Evolutionary conservation across 768 basidiomycete genomes (phyloP).

Genomic region (Austroboletus festivus): DNA sequence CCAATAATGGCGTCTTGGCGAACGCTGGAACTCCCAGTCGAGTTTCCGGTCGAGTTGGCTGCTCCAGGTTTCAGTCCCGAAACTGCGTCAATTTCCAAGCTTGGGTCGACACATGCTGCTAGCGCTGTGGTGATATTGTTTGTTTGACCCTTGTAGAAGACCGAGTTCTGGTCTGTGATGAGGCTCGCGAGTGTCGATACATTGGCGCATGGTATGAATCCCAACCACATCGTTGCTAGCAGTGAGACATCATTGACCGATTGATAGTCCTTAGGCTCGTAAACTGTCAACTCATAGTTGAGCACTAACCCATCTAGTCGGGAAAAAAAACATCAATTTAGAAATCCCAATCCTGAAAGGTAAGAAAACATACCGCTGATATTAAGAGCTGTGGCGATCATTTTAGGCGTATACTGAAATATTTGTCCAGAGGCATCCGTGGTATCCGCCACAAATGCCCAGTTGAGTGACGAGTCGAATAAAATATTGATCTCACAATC

Average conservation of each 20-base stretch:
- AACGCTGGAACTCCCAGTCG: slow-evolving; percentile 32
- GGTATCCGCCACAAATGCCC: slow-evolving; percentile 64
- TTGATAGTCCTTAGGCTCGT: slow-evolving; percentile 42
- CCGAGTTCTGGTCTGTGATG: slow-evolving; percentile 58
- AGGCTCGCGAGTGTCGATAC: slow-evolving; percentile 63
- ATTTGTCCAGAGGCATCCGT: slow-evolving; percentile 67
- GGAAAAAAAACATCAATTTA: slow-evolving; percentile 35
- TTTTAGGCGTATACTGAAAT: slow-evolving; percentile 63
- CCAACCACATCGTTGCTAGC: slow-evolving; percentile 70
- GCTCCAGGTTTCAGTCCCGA: slow-evolving; percentile 36
- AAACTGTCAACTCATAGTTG: slow-evolving; percentile 65
- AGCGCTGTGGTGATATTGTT: slow-evolving; percentile 49
- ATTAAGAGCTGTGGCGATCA: slow-evolving; percentile 45
- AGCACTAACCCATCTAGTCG: slow-evolving; percentile 36
- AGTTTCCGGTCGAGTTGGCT: slow-evolving; percentile 13
- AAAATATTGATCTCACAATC: slow-evolving; percentile 60
- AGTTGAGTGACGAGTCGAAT: slow-evolving; percentile 58
- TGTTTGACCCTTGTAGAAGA: slow-evolving; percentile 57
- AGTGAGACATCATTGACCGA: slow-evolving; percentile 37
- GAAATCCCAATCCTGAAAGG: neutral
- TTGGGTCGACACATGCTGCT: slow-evolving; percentile 66
- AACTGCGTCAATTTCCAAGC: slow-evolving; percentile 55
- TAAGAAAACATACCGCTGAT: slow-evolving; percentile 37
- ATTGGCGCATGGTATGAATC: slow-evolving; percentile 54
- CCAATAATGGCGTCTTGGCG: slow-evolving; percentile 89